Base-by-base conservation (phyloP, 2,329 filamentous ascomycete genomes). In the Cladosporium phlei region DNA sequence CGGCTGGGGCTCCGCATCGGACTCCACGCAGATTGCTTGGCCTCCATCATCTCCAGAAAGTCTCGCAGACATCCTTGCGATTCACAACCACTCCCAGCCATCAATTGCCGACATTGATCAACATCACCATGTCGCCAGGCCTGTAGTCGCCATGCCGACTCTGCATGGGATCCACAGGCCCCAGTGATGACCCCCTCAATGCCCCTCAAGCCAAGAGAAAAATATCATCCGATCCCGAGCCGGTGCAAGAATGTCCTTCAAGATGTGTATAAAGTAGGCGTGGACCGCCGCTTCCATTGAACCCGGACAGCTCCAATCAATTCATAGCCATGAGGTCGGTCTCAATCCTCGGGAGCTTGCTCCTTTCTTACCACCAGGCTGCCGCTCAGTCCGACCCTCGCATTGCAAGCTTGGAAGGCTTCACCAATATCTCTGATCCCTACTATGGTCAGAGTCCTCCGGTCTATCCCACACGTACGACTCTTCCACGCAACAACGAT, bases 391-490 rank as follows among this genome's bases (percentile, higher is more conserved):
- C 42, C 24, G 20, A 28, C 8, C 32, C 22, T 27, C 19, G 24
- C 8, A 32, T 33, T 17, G 38, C 27, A 2, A 42, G 28, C 20
- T 21, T 43, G 17, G n/a, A 32, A 14, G 48, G 44, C 24, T 48
- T 29, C 27, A 51, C 49, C 11, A 46, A 51, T 39, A 46, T 24
- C 8, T 49, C 49, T 22, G 49, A 49, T 19, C 47, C 44, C 7
- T 50, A 47, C 25, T 54, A 54, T 42, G 52, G 52, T 33, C 52
- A 38, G 10, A 52, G 49, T 17, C 59, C 60, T 35, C 57, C 58
- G 8, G 54, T 60, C 14, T 62, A 60, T 34, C 59, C 60, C 17
- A 54, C 55, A 12, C 59, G 59, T 61, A 45, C 53, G 59, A 50
- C 21, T 10, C 20, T 12, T 5, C 19, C 4, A 22, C 3, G 21